Evolutionary conservation across 2,329 filamentous ascomycete genomes (phyloP).

Genomic region (Fusarium tupiense): DNA sequence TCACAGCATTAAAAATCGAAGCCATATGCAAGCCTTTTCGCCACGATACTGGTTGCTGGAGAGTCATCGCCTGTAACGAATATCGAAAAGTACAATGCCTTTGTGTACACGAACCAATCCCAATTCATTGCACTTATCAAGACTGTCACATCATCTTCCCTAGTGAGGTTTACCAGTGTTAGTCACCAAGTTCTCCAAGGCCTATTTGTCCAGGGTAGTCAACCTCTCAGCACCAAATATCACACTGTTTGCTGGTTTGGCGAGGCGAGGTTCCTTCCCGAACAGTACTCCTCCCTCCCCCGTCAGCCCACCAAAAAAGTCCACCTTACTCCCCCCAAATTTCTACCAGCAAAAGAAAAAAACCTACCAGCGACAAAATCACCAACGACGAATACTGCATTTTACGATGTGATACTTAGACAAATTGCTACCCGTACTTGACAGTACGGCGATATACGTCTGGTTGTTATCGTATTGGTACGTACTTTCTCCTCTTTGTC

Average conservation of each 20-base stretch:
- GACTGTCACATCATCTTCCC: not conserved
- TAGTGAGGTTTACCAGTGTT: not conserved
- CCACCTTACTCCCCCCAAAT: slow-evolving; percentile 25
- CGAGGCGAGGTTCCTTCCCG: slow-evolving; percentile 28
- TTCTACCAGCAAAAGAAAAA: slow-evolving; percentile 22
- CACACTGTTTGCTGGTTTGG: not conserved
- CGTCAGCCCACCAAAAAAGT: slow-evolving; percentile 30
- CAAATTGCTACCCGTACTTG: not conserved
- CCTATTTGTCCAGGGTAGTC: slow-evolving; percentile 16
- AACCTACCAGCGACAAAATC: not conserved
- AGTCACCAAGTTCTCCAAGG: not conserved
- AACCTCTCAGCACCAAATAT: not conserved
- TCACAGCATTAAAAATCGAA: not conserved
- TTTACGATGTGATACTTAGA: not conserved
- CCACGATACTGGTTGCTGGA: fast-evolving
- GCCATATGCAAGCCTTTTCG: fast-evolving
- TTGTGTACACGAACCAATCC: not conserved
- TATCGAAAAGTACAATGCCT: not conserved
- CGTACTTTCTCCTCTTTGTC: slow-evolving; percentile 15
- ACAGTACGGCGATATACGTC: not conserved
- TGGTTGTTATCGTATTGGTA: not conserved
- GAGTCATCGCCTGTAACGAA: not conserved
- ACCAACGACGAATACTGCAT: not conserved
- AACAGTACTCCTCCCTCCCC: slow-evolving; percentile 3
- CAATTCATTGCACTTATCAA: not conserved